These are phyloP conservation scores for Xylariales sp. DNA, from an alignment of 2,329 filamentous ascomycete genomes.

Conservation along the genomic window DNA sequence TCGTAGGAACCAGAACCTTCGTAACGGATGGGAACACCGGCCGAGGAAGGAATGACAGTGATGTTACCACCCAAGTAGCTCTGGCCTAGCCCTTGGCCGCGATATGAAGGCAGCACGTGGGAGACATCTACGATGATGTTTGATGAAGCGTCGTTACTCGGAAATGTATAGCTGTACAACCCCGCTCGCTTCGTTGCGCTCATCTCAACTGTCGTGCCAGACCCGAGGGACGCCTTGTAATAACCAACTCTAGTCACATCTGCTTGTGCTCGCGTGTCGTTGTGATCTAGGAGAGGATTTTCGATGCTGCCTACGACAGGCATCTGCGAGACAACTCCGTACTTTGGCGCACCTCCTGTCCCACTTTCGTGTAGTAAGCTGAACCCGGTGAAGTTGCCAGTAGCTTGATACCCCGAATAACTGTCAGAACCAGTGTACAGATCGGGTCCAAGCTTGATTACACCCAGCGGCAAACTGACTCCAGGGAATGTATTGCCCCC, in stretches of 20 bases:
- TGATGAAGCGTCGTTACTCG: conserved; percentile 30
- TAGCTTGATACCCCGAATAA: conserved; percentile 48
- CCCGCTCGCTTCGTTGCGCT: conserved; percentile 52
- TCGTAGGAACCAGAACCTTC: conserved; percentile 58
- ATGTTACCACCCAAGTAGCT: conserved; percentile 58
- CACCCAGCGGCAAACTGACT: conserved; percentile 41
- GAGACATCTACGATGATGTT: conserved; percentile 60
- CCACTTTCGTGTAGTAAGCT: conserved; percentile 63
- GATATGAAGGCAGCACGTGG: conserved; percentile 59
- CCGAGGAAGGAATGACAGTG: conserved; percentile 39
- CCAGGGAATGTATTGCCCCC: conserved; percentile 48
- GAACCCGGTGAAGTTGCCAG: conserved; percentile 54
- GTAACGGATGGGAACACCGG: conserved; percentile 37
- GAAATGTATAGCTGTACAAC: conserved; percentile 58
- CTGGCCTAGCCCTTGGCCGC: conserved; percentile 57
- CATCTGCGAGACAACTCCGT: conserved; percentile 60
- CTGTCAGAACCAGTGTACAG: conserved; percentile 43
- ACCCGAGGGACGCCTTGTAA: conserved; percentile 52
- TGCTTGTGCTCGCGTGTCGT: conserved; percentile 46
- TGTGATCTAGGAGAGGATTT: conserved; percentile 52
- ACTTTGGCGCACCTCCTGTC: conserved; percentile 66
- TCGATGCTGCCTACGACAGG: conserved; percentile 44
- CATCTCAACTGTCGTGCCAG: conserved; percentile 53
- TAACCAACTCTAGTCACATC: conserved; percentile 55
- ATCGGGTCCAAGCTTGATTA: conserved; percentile 47